Conservation (phyloP, 1,284 basidiomycete species). For the Chondrostereum purpureum region DNA sequence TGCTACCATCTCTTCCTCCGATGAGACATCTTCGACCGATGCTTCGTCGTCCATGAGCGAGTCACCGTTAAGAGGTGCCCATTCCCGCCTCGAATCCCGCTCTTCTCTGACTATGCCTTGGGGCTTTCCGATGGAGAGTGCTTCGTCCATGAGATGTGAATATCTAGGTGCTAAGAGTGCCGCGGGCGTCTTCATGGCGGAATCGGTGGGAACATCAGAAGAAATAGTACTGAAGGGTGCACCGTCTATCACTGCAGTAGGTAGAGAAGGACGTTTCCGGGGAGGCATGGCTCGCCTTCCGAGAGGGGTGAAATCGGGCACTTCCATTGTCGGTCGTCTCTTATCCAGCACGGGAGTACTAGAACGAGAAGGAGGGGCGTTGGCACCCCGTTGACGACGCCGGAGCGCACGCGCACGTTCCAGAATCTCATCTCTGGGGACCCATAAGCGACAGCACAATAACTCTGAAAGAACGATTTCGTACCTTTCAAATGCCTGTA, state of each 20-base stretch:
- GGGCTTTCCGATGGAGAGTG: conserved; percentile 24
- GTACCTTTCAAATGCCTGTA: conserved; percentile 23
- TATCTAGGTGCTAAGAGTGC: conserved; percentile 47
- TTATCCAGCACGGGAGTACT: conserved; percentile 17
- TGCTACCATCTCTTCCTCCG: neutral
- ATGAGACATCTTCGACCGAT: neutral
- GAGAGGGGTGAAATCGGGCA: conserved; percentile 47
- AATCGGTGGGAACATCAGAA: conserved; percentile 12
- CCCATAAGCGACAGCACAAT: conserved; percentile 3
- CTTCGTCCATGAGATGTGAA: conserved; percentile 50
- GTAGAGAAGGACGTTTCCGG: conserved; percentile 16
- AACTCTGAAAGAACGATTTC: neutral
- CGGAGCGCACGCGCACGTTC: conserved; percentile 50
- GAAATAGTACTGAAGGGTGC: conserved; percentile 27
- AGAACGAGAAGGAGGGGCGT: conserved; percentile 46
- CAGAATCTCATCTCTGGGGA: conserved; percentile 43
- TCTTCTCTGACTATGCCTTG: conserved; percentile 6
- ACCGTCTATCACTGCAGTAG: conserved; percentile 19
- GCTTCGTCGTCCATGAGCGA: too few relatives aligned
- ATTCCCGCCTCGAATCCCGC: neutral
- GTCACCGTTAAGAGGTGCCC: neutral
- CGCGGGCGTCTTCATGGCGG: conserved; percentile 25
- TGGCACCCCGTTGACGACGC: conserved; percentile 55
- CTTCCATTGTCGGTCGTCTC: conserved; percentile 25
- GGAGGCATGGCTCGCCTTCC: conserved; percentile 19